Conservation (phyloP, 1,139 yeast genomes). For the Schwanniomyces etchellsii region DNA sequence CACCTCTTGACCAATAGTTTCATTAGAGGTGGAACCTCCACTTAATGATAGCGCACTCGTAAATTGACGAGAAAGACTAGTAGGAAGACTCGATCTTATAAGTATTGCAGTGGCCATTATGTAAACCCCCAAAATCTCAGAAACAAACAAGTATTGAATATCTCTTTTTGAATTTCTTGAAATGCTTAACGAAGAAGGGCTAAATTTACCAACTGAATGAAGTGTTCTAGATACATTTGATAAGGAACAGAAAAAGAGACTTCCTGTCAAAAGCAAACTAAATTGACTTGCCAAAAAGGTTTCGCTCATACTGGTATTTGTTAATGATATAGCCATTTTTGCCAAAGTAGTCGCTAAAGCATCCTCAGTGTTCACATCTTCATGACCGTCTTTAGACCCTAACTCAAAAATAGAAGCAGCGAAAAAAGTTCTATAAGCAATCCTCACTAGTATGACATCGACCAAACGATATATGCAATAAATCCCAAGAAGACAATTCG, state of each 20-base stretch:
- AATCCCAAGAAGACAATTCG: conserved; percentile 38
- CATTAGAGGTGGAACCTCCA: conserved; percentile 21
- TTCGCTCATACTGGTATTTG: conserved; percentile 28
- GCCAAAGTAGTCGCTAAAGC: conserved; percentile 66
- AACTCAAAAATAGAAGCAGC: conserved; percentile 15
- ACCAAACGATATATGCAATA: conserved; percentile 64
- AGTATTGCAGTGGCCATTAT: conserved; percentile 75
- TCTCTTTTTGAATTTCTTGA: conserved; percentile 21
- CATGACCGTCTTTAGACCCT: conserved; percentile 12
- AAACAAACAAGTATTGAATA: conserved; percentile 47
- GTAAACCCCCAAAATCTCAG: conserved; percentile 73
- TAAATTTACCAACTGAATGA: conserved; percentile 28
- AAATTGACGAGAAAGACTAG: conserved; percentile 48
- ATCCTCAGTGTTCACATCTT: conserved; percentile 31
- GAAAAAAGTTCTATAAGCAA: conserved; percentile 8
- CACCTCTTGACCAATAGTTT: conserved; percentile 33
- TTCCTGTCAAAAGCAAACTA: conserved; percentile 59
- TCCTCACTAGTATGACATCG: conserved; percentile 36
- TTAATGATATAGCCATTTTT: conserved; percentile 31
- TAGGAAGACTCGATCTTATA: conserved; percentile 69
- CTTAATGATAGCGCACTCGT: conserved; percentile 39
- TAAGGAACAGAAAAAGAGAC: conserved; percentile 61
- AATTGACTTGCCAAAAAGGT: conserved; percentile 59
- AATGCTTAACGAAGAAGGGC: conserved; percentile 21
- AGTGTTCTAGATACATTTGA: conserved; percentile 57